Conservation (phyloP, 768 basidiomycete species). For the Suillus decipiens region DNA sequence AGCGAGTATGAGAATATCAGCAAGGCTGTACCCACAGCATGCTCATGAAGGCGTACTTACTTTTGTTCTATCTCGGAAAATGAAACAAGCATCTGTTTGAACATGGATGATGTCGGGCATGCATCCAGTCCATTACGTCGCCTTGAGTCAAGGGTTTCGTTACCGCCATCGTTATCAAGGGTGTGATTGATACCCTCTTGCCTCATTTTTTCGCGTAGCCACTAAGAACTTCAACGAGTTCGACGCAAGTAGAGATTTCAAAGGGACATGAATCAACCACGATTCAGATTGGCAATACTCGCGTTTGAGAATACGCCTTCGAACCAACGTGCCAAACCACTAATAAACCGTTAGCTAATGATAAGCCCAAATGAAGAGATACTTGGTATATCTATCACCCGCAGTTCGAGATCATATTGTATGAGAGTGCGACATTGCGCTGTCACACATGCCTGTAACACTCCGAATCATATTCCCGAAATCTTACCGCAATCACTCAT, state of each 20-base stretch:
- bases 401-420: not conserved
- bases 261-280: not conserved
- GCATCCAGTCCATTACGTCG: conserved; percentile 66
- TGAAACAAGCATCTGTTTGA: conserved; percentile 63
- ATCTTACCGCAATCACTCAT: not conserved
- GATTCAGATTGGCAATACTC: not conserved
- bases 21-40: conserved; percentile 10
- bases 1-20: conserved; percentile 11
- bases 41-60: conserved; percentile 35
- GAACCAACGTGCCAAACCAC: not conserved
- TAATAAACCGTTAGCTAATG: not conserved
- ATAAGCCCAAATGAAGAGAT: not conserved
- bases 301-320: no score
- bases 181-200: conserved; percentile 9
- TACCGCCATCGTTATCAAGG: conserved; percentile 34
- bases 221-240: not conserved
- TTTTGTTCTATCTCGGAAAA: conserved; percentile 77
- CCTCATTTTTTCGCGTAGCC: not conserved
- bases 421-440: not conserved
- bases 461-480: conserved; percentile 1
- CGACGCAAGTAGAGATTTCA: not conserved
- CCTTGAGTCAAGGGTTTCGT: conserved; percentile 53
- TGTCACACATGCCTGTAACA: not conserved
- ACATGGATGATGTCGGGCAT: conserved; percentile 83
- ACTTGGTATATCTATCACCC: not conserved